These are phyloP conservation scores for Leptographium galeiforme DNA, from an alignment of 2,329 filamentous ascomycete genomes.

Conservation along the genomic window DNA sequence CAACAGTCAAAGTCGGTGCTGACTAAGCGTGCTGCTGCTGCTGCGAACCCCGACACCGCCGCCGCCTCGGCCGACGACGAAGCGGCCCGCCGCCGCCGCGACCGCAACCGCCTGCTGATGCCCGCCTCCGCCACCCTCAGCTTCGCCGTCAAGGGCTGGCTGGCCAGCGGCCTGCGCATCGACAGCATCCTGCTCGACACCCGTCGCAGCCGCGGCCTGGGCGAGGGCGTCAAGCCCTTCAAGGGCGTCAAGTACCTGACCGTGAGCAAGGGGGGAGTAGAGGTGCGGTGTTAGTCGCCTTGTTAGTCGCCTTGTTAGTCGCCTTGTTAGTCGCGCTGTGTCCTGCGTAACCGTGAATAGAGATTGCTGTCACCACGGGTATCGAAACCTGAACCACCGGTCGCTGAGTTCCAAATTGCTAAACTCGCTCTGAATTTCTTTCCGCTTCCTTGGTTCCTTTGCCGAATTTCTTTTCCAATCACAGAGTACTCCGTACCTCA, in stretches of 20 bases:
- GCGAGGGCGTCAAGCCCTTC: constrained; percentile 82
- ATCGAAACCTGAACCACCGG: no score
- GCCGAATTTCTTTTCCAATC: no score
- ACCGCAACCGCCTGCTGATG: constrained; percentile 66
- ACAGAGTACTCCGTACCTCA: no score
- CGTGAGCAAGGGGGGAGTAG: constrained; percentile 50
- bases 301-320: no score
- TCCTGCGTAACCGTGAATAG: no score
- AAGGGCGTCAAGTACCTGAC: constrained; percentile 98
- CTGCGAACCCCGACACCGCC: neutral
- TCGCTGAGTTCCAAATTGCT: no score
- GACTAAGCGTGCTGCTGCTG: constrained; percentile 13
- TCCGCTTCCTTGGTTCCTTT: no score
- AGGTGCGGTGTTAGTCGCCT: constrained; percentile 38
- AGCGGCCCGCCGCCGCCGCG: constrained; percentile 27
- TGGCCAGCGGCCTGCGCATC: constrained; percentile 53
- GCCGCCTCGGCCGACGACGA: neutral
- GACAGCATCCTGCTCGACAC: constrained; percentile 56
- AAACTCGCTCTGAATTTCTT: no score
- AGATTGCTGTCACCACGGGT: no score
- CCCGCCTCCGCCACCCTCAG: constrained; percentile 64
- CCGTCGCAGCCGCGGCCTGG: constrained; percentile 74
- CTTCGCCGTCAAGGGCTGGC: constrained; percentile 56
- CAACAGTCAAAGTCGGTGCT: constrained; percentile 21
- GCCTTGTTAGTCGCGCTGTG: no score